These are phyloP conservation scores for Cairneyella variabilis DNA, from an alignment of 495 filamentous ascomycete genomes.

Conservation along the genomic window DNA sequence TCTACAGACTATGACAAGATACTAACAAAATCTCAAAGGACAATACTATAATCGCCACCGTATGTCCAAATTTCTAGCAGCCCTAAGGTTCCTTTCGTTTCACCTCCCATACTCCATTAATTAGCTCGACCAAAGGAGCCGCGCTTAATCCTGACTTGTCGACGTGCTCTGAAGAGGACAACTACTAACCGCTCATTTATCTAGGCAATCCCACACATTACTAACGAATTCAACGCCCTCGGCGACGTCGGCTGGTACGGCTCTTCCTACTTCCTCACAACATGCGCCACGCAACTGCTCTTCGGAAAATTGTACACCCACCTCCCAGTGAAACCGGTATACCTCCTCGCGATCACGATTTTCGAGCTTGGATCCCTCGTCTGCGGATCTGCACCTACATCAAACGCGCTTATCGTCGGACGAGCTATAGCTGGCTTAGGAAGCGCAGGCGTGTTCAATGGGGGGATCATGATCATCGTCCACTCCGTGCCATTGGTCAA, in stretches of 20 bases:
- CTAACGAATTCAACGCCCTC: constrained; percentile 38
- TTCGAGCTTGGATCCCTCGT: constrained; percentile 83
- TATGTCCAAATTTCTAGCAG: too few relatives aligned
- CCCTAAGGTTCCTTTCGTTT: too few relatives aligned
- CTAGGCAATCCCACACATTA: constrained; percentile 38
- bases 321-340: constrained; percentile 6
- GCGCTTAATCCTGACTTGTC: too few relatives aligned
- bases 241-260: constrained; percentile 47
- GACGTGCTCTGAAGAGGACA: too few relatives aligned
- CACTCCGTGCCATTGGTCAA: constrained; percentile 67
- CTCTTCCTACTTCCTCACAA: constrained; percentile 49
- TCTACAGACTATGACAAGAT: background rate
- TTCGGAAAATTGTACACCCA: constrained; percentile 44
- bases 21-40: background rate
- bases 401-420: constrained; percentile 70
- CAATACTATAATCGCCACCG: constrained; percentile 45
- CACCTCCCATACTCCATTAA: too few relatives aligned
- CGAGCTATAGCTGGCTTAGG: constrained; percentile 84
- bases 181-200: too few relatives aligned
- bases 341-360: constrained; percentile 53
- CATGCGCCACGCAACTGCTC: constrained; percentile 50
- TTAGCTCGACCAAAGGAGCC: too few relatives aligned
- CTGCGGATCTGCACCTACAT: constrained; percentile 72
- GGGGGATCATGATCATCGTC: constrained; percentile 73
- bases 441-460: constrained; percentile 75